Evolutionary conservation across 306 rosid genomes (phyloP).

Genomic region (Psophocarpus tetragonolobus): DNA sequence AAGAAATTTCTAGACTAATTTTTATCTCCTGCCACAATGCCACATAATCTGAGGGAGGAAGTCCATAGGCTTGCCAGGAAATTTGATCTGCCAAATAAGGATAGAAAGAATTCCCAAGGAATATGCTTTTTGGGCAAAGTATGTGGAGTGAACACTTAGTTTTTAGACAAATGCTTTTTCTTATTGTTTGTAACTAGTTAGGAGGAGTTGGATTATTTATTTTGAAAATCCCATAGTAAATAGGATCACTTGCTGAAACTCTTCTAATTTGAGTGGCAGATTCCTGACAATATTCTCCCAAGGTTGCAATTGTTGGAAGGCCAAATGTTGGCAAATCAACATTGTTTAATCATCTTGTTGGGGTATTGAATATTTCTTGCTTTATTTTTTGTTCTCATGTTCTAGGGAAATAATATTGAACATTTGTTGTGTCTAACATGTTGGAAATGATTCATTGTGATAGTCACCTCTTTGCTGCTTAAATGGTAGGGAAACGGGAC

Average conservation of each 20-base stretch:
- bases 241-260: slow-evolving; percentile 34
- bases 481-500: too few species aligned
- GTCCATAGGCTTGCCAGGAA: slow-evolving; percentile 82
- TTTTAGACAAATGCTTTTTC: not conserved
- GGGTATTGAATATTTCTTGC: slow-evolving; percentile 58
- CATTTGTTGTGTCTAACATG: too few species aligned
- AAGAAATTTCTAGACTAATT: not conserved
- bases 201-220: slow-evolving; percentile 12
- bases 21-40: slow-evolving; percentile 21
- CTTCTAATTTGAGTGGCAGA: slow-evolving; percentile 52
- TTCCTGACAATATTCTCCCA: slow-evolving; percentile 88
- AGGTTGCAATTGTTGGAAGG: slow-evolving; percentile 90
- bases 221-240: not conserved
- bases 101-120: slow-evolving; percentile 96
- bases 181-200: slow-evolving; percentile 12
- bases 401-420: too few species aligned
- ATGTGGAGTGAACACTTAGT: not conserved
- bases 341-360: slow-evolving; percentile 85
- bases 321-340: slow-evolving; percentile 99
- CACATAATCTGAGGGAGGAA: slow-evolving; percentile 64
- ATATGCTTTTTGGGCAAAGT: slow-evolving; percentile 99
- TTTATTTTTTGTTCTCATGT: slow-evolving; percentile 31
- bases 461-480: too few species aligned
- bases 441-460: too few species aligned
- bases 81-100: slow-evolving; percentile 87